Evolutionary conservation across 352 stramenopile species (phyloP), one percentile per base, ranked within the genome.

Genomic region (Pythium coloratum): DNA sequence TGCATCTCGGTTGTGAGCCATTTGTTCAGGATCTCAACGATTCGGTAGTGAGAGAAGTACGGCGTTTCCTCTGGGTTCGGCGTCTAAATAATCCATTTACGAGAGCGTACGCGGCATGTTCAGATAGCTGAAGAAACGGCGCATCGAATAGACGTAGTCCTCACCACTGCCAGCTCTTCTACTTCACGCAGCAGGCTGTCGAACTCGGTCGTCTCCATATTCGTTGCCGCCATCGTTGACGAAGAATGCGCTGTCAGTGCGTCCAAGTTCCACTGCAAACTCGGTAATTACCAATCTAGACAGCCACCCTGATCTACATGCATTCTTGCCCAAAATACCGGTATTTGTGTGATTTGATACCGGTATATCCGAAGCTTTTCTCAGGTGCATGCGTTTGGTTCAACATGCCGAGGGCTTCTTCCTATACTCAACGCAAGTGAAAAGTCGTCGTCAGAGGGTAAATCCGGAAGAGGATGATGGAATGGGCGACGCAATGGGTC

Each of bases 11-110:
- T 78, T 33, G 70, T 77, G 47, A 83, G 72, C 49, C 82, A 70
- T 60, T 84, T 86, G 59, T 82, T 75, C 32, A 89, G 64, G 58
- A 82, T 81, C 67, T 89, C 77, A 36, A 84, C 71, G 36, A 76
- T 73, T 30, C 74, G 77, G 68, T 89, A 89, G 47, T 81, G 73
- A 36, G 77, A 73, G 32, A 64, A 69, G 69, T 88, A 87, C 40
- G 82, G 80, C 58, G 67, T 71, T 40, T 73, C 62, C 58, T 88
- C 79, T 5, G 82, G 76, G 53, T 76, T 82, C 58, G 76, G 73
- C 62, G 77, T 70, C 81, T 88, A 44, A 26, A 13, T 2, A 3
- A 8, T 2, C 4, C n/a, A 32, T 16, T 51, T 6, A 3, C 30
- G 18, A 3, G 6, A 49, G 44, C 32, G 44, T 51, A 32, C 30